Evolutionary conservation across 441 rosid genomes (phyloP).

Genomic region (Gossypium schwendimanii): DNA sequence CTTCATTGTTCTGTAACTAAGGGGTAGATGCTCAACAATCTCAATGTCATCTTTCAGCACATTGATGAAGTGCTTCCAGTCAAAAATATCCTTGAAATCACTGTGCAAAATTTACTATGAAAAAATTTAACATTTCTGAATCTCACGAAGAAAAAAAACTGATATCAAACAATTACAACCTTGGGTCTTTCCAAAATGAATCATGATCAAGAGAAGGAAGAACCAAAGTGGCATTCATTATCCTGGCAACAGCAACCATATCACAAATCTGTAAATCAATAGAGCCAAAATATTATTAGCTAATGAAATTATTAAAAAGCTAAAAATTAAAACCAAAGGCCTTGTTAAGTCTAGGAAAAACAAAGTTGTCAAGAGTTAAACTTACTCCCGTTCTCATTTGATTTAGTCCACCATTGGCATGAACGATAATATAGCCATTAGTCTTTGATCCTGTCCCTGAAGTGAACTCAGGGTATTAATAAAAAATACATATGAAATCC

Average conservation of each 20-base stretch:
- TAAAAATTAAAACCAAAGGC: not conserved
- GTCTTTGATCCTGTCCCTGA: slow-evolving; percentile 40
- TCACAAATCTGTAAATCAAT: slow-evolving; percentile 66
- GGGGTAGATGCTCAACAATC: slow-evolving; percentile 72
- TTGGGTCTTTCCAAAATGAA: slow-evolving; percentile 92
- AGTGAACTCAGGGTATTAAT: not conserved
- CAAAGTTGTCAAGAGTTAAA: slow-evolving; percentile 9
- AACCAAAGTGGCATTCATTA: slow-evolving; percentile 92
- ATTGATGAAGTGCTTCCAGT: slow-evolving; percentile 80
- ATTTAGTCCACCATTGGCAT: slow-evolving; percentile 93
- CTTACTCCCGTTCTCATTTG: slow-evolving; percentile 97
- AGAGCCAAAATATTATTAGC: not conserved
- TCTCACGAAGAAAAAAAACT: not conserved
- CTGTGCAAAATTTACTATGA: slow-evolving; percentile 33
- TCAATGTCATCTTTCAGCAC: slow-evolving; percentile 61
- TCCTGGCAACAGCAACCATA: slow-evolving; percentile 89
- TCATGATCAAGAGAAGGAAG: slow-evolving; percentile 87
- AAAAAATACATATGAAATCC: not conserved
- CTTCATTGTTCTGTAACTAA: slow-evolving; percentile 36
- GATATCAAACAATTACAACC: slow-evolving; percentile 30
- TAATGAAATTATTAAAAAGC: not conserved
- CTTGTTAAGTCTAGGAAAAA: slow-evolving; percentile 4
- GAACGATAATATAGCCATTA: slow-evolving; percentile 76
- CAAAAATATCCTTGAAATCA: slow-evolving; percentile 83
- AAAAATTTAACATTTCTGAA: not conserved